Conservation (phyloP, 148 eudicot species). For the Drosera capensis region DNA sequence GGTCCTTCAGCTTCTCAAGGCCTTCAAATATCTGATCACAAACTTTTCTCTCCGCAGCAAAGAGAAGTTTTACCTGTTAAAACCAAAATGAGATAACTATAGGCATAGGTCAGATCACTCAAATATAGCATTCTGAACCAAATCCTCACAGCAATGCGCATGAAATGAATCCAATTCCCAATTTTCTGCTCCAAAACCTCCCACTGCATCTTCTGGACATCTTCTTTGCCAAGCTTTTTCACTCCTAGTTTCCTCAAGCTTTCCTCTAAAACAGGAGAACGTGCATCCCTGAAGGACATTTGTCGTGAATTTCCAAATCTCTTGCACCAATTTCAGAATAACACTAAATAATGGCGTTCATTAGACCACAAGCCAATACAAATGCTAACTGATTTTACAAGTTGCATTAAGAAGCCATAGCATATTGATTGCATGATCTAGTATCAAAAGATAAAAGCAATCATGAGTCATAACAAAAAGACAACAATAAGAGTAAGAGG, state of each 20-base stretch:
- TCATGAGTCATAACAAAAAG: too few species aligned
- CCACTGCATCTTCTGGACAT: constrained; percentile 99
- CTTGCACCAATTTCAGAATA: too few species aligned
- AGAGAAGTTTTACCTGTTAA: constrained; percentile 78
- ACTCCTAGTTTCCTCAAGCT: constrained; percentile 87
- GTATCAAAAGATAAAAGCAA: too few species aligned
- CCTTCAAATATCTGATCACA: constrained; percentile 95
- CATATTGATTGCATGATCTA: too few species aligned
- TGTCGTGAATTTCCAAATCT: too few species aligned
- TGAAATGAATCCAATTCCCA: constrained; percentile 97
- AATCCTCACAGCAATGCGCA: constrained; percentile 89
- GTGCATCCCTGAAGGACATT: constrained; percentile 82
- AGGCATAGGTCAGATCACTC: neutral
- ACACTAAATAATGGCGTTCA: too few species aligned
- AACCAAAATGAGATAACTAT: constrained; percentile 5
- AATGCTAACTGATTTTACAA: too few species aligned
- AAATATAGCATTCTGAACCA: neutral
- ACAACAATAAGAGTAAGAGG: too few species aligned
- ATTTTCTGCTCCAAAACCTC: constrained; percentile 96
- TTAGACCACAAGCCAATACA: too few species aligned
- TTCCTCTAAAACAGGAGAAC: constrained; percentile 85
- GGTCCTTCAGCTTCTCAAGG: constrained; percentile 68
- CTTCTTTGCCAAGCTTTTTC: constrained; percentile 93
- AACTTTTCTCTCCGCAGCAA: constrained; percentile 87
- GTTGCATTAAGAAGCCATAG: too few species aligned